Conservation (phyloP, 495 filamentous ascomycete species). For the Aspergillus baeticus region DNA sequence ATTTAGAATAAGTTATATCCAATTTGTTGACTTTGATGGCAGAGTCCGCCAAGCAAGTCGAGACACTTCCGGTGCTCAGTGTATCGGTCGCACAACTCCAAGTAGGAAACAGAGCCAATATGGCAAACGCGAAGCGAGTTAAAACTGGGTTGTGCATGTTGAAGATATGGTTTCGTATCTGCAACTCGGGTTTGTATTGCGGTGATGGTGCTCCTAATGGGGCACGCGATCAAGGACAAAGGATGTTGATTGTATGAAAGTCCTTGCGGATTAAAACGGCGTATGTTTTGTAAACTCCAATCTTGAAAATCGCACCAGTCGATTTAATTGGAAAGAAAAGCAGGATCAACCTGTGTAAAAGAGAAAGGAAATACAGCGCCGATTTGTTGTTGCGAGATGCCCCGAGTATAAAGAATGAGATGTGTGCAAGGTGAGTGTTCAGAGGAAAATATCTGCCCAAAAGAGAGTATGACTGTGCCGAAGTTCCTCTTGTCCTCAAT, state of each 20-base stretch:
- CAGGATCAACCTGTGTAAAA: constrained; percentile 31
- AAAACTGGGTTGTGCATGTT: constrained; percentile 25
- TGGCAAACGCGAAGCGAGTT: constrained; percentile 22
- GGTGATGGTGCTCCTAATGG: background rate
- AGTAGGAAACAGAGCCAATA: constrained; percentile 39
- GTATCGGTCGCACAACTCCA: constrained; percentile 61
- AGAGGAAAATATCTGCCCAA: background rate
- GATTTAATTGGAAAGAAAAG: constrained; percentile 7
- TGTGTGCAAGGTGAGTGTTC: background rate
- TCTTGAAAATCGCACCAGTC: constrained; percentile 9
- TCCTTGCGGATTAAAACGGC: constrained; percentile 1
- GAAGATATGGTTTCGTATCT: background rate
- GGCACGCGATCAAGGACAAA: background rate
- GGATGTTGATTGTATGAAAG: background rate
- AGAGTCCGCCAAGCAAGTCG: constrained; percentile 64
- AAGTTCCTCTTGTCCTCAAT: background rate
- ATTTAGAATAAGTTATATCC: constrained; percentile 75
- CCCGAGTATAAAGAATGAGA: background rate
- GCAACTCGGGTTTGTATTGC: background rate
- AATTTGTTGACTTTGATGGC: constrained; percentile 70
- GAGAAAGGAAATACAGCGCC: background rate
- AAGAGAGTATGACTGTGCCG: background rate
- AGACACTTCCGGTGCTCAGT: constrained; percentile 78
- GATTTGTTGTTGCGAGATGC: background rate
- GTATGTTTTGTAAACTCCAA: background rate